Evolutionary conservation across 345 rosid species (phyloP).

Genomic region (Ricinus communis): DNA sequence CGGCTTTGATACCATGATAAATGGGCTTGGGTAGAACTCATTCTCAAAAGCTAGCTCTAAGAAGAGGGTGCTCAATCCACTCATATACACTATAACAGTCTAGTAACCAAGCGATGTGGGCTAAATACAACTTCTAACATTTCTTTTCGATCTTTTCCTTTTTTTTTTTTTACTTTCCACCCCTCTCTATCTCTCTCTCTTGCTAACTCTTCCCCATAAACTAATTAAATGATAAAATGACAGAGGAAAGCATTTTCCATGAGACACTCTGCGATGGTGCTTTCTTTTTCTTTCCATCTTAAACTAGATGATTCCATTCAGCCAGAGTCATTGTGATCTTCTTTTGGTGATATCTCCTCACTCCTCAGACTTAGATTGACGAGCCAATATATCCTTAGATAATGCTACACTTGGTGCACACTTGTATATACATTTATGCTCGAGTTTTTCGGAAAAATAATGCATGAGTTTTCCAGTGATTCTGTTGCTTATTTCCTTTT

Average conservation of each 20-base stretch:
- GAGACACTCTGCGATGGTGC: background rate
- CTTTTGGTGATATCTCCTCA: background rate
- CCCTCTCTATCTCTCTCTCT: no score
- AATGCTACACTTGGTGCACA: background rate
- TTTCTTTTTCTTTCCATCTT: background rate
- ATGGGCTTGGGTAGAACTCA: no score
- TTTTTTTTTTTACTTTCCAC: no score
- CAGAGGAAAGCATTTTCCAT: background rate
- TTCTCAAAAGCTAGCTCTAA: no score
- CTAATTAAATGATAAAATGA: background rate
- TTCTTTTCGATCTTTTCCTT: no score
- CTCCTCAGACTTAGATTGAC: background rate
- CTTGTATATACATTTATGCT: background rate
- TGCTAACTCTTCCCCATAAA: no score
- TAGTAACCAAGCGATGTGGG: no score
- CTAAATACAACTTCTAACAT: no score
- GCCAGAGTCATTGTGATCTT: background rate
- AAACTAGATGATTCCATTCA: background rate
- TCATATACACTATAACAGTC: no score
- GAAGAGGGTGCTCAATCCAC: no score
- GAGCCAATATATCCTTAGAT: background rate
- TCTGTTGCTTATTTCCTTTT: background rate
- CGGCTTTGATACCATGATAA: no score
- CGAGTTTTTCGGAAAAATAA: background rate
- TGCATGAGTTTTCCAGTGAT: background rate